Base-by-base conservation (phyloP, 345 rosid species). In the Eucalyptus camaldulensis region DNA sequence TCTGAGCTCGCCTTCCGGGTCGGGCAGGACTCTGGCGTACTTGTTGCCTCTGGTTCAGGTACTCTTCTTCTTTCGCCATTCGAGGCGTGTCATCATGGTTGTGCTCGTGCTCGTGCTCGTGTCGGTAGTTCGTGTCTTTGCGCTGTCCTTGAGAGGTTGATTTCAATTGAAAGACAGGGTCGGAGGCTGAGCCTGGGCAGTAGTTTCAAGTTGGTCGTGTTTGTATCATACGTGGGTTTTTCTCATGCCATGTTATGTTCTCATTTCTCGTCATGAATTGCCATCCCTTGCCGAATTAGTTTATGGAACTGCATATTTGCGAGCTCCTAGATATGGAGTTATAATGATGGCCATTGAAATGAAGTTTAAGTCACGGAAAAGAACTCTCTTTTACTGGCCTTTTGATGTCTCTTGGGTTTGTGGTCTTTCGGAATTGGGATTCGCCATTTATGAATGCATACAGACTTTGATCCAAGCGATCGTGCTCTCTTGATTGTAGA, bases 31-130 rank as follows among this genome's bases (percentile, higher is more conserved):
- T 51, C 94, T 94, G 80, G 97, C 98, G 67, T 97, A 96, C 89
- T 89, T 96, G 95, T 87, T 96, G 86, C 99, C 99, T 62, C 94
- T 97, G 88, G 96, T 96, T 92, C 99, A 96, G 98, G 99, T 95
- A 69, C 83, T 31, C 43, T 37, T 53, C 33, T 53, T 58, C 51
- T 8, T 43, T 8, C 49, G 16, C 65, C 65, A 33, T 37, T 33
- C 67, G 47, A 50, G 13, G 4, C 11, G 58, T 7, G 67, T 86
- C 44, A 4, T 49, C 45, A 16, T 51, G 87, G 8, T 45, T 9
- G 47, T 45, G 53, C 53, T 24, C 60, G 37, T 13, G 80, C 22
- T 67, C 40, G 40, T 67, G 43, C 22, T 69, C 44, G 80, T 69
- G 80, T 33, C 4, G 24, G 43, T 69, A 69, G 43, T 69, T 69